Conservation (phyloP, 2,329 filamentous ascomycete genomes). For the Zasmidium citrigriseum region DNA sequence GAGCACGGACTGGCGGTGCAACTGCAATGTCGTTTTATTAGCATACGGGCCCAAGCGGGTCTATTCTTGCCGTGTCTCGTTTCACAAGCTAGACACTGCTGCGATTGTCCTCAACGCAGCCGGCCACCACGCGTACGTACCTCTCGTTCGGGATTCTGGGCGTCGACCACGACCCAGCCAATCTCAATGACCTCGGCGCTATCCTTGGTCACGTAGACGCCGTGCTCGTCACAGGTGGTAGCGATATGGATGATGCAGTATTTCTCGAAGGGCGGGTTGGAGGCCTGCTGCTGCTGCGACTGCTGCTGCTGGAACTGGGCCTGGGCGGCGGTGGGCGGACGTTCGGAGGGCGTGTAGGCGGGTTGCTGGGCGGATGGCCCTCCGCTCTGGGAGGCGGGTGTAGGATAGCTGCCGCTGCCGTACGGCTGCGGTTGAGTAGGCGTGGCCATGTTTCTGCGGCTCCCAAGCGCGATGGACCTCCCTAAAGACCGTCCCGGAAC, state of each 20-base stretch:
- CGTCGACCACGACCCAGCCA: slow-evolving; percentile 78
- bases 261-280: slow-evolving; percentile 65
- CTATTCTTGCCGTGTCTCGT: slow-evolving; percentile 25
- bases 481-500: slow-evolving; percentile 16
- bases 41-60: slow-evolving; percentile 21
- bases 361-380: slow-evolving; percentile 13
- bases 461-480: slow-evolving; percentile 4
- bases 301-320: slow-evolving; percentile 15
- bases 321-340: slow-evolving; percentile 16
- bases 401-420: slow-evolving; percentile 27
- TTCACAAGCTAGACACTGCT: slow-evolving; percentile 19
- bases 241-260: slow-evolving; percentile 98
- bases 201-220: slow-evolving; percentile 98
- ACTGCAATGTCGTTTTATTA: slow-evolving; percentile 52
- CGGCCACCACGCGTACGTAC: slow-evolving; percentile 27
- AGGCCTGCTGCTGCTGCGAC: slow-evolving; percentile 36
- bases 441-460: slow-evolving; percentile 28
- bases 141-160: slow-evolving; percentile 36
- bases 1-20: slow-evolving; percentile 92
- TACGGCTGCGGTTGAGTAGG: slow-evolving; percentile 32
- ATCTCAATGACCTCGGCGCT: slow-evolving; percentile 99
- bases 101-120: slow-evolving; percentile 15
- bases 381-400: slow-evolving; percentile 22
- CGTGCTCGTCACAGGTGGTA: slow-evolving; percentile 98
- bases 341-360: slow-evolving; percentile 24